Evolutionary conservation across 2,329 filamentous ascomycete species (phyloP), one percentile per base, ranked within the genome.

Genomic region (Lomentospora prolificans): DNA sequence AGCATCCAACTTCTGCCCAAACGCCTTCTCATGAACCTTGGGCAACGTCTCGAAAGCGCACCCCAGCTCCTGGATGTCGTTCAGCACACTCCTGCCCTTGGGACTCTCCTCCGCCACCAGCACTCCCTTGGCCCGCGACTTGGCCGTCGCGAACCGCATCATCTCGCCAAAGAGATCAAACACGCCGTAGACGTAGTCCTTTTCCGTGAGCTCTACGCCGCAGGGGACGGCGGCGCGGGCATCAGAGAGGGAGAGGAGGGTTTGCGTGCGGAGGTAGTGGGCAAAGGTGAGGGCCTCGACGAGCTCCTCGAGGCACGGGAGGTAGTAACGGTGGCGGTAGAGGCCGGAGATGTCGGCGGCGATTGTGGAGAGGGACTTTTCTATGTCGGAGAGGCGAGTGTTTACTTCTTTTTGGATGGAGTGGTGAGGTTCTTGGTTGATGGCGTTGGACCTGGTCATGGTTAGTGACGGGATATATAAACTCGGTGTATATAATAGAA

Each of bases 81-180:
- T 76, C 52, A 97, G 74, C 46, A 97, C 87, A 4, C 84, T 84
- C 39, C 82, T 70, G 12, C 61, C 62, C 55, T 64, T 63, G 22
- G 31, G 51, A 2, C 50, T 53, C 14, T 52, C 50, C 24, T 17
- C 50, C 27, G 53, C 76, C 59, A 76, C 68, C 62, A 69, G 72
- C 12, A 86, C 87, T 6, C 76, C 85, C 4, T 90, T 87, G 1
- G 90, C 90, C 67, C 95, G 87, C 25, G 85, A 84, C 4, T 91
- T 91, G 53, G 39, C 53, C 53, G 96, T 94, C 0, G 90, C 90
- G 70, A 96, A 97, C 28, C 91, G 82, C 94, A 99, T 99, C 75
- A 97, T 78, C 73, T 99, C 94, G 39, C 94, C 94, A 1, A 91
- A 91, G 62, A 97, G 80, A 69, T 99, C 94, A 65, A 96, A 96